Evolutionary conservation across 2,329 filamentous ascomycete species (phyloP).

Genomic region (Emericellopsis cladophorae): DNA sequence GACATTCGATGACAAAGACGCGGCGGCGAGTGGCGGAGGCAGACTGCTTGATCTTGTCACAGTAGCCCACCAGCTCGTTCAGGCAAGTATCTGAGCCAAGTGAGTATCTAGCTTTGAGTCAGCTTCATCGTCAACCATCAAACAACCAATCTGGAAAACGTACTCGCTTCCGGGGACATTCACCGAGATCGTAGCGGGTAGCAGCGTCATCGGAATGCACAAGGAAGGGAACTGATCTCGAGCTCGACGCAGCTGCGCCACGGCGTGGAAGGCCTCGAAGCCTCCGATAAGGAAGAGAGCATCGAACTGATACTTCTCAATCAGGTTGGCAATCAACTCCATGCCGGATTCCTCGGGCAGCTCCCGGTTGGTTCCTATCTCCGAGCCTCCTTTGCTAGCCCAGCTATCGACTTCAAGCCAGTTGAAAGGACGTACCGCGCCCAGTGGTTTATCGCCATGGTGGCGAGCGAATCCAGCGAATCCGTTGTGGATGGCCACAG

Average conservation of each 20-base stretch:
- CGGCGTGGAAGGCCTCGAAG: constrained; percentile 90
- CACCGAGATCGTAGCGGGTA: constrained; percentile 97
- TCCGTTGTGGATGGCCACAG: constrained; percentile 88
- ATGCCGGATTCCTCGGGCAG: constrained; percentile 78
- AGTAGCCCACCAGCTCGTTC: constrained; percentile 89
- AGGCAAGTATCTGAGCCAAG: constrained; percentile 93
- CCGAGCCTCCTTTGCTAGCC: constrained; percentile 93
- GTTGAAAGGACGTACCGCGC: constrained; percentile 71
- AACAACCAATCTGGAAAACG: constrained; percentile 5
- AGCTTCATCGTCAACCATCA: too few species aligned
- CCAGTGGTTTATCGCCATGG: constrained; percentile 68
- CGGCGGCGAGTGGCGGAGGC: constrained; percentile 85
- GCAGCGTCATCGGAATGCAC: constrained; percentile 80
- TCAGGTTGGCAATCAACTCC: constrained; percentile 67
- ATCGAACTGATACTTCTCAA: constrained; percentile 80
- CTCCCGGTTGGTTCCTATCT: constrained; percentile 95
- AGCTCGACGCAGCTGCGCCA: constrained; percentile 76
- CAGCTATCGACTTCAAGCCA: constrained; percentile 94
- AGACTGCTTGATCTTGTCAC: constrained; percentile 94
- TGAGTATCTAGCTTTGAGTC: constrained; percentile 27
- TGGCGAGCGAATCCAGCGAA: constrained; percentile 91
- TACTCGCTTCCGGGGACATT: constrained; percentile 98
- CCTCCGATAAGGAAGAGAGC: constrained; percentile 86
- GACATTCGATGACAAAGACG: constrained; percentile 96
- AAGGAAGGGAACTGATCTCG: constrained; percentile 69